Percentiles rank a stretch among this genome's conserved stretches.
Evolutionary conservation across 371 early-diverging fungal species (phyloP).

Genomic region (Nematocida parisii): DNA sequence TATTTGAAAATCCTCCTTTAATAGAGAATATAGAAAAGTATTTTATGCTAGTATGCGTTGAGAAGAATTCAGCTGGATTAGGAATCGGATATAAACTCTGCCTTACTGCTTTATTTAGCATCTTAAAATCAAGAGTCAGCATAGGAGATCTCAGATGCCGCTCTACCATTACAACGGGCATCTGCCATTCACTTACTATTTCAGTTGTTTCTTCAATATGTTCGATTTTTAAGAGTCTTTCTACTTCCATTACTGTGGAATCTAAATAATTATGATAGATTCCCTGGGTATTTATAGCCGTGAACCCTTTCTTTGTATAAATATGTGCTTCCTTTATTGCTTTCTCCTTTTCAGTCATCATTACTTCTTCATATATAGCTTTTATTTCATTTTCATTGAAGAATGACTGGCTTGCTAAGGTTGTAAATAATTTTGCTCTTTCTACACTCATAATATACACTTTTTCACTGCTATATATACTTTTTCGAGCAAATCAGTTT

Average conservation of each 20-base stretch:
- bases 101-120: not conserved
- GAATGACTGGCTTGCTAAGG: no score
- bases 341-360: no score
- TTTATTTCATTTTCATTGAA: no score
- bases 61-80: not conserved
- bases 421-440: no score
- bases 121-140: not conserved
- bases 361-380: no score
- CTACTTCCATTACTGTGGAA: not conserved
- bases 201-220: not conserved
- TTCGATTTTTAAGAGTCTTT: not conserved
- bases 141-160: not conserved
- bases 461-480: no score
- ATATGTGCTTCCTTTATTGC: no score
- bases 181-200: not conserved
- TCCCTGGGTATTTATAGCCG: not conserved
- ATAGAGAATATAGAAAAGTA: slow-evolving; percentile 9
- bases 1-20: not conserved
- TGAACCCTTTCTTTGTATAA: no score
- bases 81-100: not conserved
- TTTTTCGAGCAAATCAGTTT: no score
- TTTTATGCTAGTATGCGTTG: not conserved
- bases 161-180: not conserved
- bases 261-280: not conserved
- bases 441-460: no score